Evolutionary conservation across 1,284 basidiomycete species (phyloP).

Genomic region (Tilletia indica): DNA sequence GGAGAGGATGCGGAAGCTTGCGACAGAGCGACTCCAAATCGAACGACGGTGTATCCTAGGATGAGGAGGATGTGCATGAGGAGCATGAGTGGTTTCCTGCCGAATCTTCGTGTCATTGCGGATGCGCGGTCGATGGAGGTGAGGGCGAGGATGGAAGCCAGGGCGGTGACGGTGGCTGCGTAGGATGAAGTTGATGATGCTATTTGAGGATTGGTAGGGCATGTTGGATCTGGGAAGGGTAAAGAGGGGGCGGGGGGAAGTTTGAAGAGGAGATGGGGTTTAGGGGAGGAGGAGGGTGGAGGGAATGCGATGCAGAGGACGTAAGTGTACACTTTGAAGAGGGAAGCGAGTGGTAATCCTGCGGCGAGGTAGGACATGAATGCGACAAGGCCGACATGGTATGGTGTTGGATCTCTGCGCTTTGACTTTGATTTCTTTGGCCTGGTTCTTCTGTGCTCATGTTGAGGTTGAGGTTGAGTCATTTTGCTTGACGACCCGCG

Average conservation of each 20-base stretch:
- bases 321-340: slow-evolving; percentile 49
- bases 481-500: too few species aligned
- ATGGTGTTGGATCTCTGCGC: slow-evolving; percentile 17
- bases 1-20: slow-evolving; percentile 22
- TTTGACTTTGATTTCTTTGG: not conserved
- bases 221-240: slow-evolving; percentile 31
- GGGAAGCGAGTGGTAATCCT: slow-evolving; percentile 43
- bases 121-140: slow-evolving; percentile 39
- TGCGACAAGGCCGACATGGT: slow-evolving; percentile 49
- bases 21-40: slow-evolving; percentile 31
- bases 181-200: slow-evolving; percentile 45
- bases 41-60: slow-evolving; percentile 35
- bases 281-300: not conserved
- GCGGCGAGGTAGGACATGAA: slow-evolving; percentile 41
- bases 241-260: slow-evolving; percentile 20
- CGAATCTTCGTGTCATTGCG: slow-evolving; percentile 36
- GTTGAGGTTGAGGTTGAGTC: too few species aligned
- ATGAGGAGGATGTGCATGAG: slow-evolving; percentile 37
- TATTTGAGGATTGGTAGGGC: slow-evolving; percentile 35
- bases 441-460: not conserved
- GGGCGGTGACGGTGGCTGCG: slow-evolving; percentile 45
- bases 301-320: slow-evolving; percentile 45
- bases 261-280: not conserved
- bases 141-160: slow-evolving; percentile 41
- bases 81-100: slow-evolving; percentile 42